phyloP scores from a whole-genome alignment of 495 filamentous ascomycete species.

The Penicillium diatomitis region DNA sequence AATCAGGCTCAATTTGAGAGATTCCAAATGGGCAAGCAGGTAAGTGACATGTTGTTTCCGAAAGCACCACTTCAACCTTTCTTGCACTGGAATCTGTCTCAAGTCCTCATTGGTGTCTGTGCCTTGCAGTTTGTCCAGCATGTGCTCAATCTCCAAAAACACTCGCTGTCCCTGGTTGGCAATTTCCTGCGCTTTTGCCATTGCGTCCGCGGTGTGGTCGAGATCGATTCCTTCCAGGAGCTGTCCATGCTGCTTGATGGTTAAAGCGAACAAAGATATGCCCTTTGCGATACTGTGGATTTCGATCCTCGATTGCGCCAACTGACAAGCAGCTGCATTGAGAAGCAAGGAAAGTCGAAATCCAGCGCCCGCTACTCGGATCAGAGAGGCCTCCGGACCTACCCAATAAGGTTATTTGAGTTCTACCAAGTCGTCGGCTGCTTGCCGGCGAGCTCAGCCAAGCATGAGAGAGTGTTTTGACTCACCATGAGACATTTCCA shows the following conservation, averaged over 20 bases:
- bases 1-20: conserved; percentile 35
- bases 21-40: conserved; percentile 36
- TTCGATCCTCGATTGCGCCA: conserved; percentile 34
- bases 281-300: conserved; percentile 40
- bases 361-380: conserved; percentile 31
- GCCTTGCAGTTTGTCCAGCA: conserved; percentile 32
- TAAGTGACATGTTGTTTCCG: conserved; percentile 37
- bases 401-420: not conserved
- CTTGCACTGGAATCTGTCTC: conserved; percentile 22
- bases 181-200: conserved; percentile 34
- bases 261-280: conserved; percentile 35
- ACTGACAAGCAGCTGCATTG: conserved; percentile 34
- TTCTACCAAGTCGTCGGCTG: too few relatives aligned
- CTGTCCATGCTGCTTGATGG: conserved; percentile 32
- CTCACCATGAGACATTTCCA: too few relatives aligned
- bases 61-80: conserved; percentile 37
- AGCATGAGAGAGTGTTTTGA: too few relatives aligned
- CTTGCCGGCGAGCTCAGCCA: too few relatives aligned
- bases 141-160: conserved; percentile 37
- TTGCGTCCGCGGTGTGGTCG: conserved; percentile 20
- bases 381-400: conserved; percentile 22
- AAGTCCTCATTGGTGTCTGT: conserved; percentile 24
- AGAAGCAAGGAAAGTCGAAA: conserved; percentile 36
- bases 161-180: conserved; percentile 29
- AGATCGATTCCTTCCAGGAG: conserved; percentile 21